phyloP scores from a whole-genome alignment of 768 basidiomycete species.

The Tricholoma flavovirens region DNA sequence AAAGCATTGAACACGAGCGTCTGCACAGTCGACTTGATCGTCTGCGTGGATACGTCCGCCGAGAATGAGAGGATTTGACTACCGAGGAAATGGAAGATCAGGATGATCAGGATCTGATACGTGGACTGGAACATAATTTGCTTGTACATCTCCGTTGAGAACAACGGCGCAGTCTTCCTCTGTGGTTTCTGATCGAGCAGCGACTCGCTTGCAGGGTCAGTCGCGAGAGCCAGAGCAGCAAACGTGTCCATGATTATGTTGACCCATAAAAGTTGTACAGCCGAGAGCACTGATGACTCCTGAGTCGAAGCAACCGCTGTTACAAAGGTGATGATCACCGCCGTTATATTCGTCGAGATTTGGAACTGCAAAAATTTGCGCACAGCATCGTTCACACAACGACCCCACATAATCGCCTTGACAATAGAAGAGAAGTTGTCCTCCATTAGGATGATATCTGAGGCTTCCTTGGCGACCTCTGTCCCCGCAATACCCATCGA shows the following conservation, averaged over 20 bases:
- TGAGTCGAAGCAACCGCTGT: slow-evolving; percentile 74
- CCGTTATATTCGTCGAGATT: slow-evolving; percentile 90
- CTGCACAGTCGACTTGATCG: slow-evolving; percentile 41
- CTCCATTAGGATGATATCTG: slow-evolving; percentile 98
- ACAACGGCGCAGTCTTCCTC: slow-evolving; percentile 80
- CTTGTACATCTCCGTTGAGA: slow-evolving; percentile 94
- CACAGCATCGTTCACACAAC: slow-evolving; percentile 96
- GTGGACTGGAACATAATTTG: slow-evolving; percentile 87
- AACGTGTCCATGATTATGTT: slow-evolving; percentile 99
- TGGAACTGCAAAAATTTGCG: slow-evolving; percentile 98
- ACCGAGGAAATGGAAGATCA: slow-evolving; percentile 89
- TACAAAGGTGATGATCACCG: slow-evolving; percentile 90
- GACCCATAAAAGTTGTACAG: slow-evolving; percentile 97
- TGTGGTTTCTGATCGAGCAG: slow-evolving; percentile 90
- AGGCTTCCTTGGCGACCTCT: slow-evolving; percentile 98
- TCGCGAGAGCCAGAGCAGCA: slow-evolving; percentile 94
- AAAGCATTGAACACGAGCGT: slow-evolving; percentile 98
- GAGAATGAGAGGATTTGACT: slow-evolving; percentile 57
- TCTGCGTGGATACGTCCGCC: slow-evolving; percentile 29
- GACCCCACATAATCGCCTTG: slow-evolving; percentile 98
- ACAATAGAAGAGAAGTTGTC: slow-evolving; percentile 96
- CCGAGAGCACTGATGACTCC: slow-evolving; percentile 84
- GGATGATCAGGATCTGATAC: slow-evolving; percentile 78
- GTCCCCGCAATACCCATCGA: slow-evolving; percentile 96
- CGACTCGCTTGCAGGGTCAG: slow-evolving; percentile 81